phyloP scores from a whole-genome alignment of 2,329 filamentous ascomycete species.

The Pseudogymnoascus sp. region DNA sequence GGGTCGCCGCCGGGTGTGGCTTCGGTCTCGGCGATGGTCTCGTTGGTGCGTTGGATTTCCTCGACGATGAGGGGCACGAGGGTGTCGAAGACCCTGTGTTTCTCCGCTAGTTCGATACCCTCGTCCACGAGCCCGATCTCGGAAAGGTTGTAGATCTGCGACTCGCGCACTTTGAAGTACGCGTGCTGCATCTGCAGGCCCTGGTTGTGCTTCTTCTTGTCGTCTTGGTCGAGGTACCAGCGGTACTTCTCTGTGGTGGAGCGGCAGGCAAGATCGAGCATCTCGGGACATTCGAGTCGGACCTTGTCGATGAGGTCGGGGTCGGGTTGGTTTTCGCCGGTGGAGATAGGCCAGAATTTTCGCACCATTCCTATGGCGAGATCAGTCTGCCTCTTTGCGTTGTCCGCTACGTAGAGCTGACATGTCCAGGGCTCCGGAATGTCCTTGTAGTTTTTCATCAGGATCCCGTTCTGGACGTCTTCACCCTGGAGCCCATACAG shows the following conservation, averaged over 20 bases:
- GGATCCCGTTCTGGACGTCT: conserved; percentile 55
- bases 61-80: conserved; percentile 40
- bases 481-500: conserved; percentile 60
- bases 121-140: conserved; percentile 27
- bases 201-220: conserved; percentile 37
- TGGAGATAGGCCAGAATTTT: conserved; percentile 26
- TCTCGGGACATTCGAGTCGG: conserved; percentile 40
- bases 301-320: conserved; percentile 34
- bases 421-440: conserved; percentile 85
- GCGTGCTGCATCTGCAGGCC: conserved; percentile 37
- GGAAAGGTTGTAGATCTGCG: conserved; percentile 37
- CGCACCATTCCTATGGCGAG: conserved; percentile 33
- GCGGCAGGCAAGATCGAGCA: conserved; percentile 50
- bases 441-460: conserved; percentile 54
- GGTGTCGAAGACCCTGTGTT: conserved; percentile 53
- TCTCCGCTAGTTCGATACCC: conserved; percentile 53
- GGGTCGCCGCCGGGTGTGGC: conserved; percentile 15
- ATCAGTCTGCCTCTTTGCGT: conserved; percentile 50
- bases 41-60: conserved; percentile 16
- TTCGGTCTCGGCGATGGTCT: conserved; percentile 13
- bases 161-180: conserved; percentile 35
- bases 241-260: conserved; percentile 50
- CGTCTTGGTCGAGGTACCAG: conserved; percentile 45
- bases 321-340: conserved; percentile 21
- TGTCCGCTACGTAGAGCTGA: conserved; percentile 51